These are phyloP conservation scores for Falciphora oryzae DNA, from an alignment of 2,329 filamentous ascomycete species.

Conservation along the genomic window DNA sequence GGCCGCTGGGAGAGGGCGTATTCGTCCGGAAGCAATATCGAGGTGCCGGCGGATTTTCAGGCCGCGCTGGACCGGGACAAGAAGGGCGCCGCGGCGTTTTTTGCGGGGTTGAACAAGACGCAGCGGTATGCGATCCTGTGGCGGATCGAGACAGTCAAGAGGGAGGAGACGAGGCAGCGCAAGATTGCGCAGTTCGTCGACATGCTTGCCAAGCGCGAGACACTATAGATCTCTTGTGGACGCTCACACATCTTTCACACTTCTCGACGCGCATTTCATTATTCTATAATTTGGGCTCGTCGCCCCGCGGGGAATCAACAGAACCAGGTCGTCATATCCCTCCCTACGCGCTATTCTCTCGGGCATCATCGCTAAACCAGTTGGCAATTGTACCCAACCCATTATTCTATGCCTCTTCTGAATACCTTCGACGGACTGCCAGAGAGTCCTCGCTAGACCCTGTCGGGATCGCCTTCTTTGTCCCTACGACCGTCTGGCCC, in stretches of 20 bases:
- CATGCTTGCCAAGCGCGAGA: constrained; percentile 30
- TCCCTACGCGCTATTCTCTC: no score
- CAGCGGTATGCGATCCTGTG: constrained; percentile 41
- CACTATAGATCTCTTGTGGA: constrained; percentile 4
- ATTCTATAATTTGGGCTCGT: no score
- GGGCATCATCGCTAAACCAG: no score
- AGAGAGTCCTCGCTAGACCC: background rate
- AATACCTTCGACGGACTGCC: background rate
- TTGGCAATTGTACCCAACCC: no score
- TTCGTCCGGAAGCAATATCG: constrained; percentile 33
- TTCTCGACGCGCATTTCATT: background rate
- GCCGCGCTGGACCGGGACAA: constrained; percentile 31
- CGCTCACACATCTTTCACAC: background rate
- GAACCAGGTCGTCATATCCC: no score
- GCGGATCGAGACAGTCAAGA: constrained; percentile 37
- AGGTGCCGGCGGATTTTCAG: constrained; percentile 43
- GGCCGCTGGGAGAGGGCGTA: constrained; percentile 56
- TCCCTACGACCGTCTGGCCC: background rate
- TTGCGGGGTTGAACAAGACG: constrained; percentile 36
- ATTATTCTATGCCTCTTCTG: no score
- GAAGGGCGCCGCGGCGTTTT: constrained; percentile 29
- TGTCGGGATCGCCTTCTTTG: background rate
- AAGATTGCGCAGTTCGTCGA: constrained; percentile 36
- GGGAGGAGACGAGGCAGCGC: constrained; percentile 27
- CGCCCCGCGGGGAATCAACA: no score